Base-by-base conservation (phyloP, 345 rosid genomes). In the Erodium maritimum region DNA sequence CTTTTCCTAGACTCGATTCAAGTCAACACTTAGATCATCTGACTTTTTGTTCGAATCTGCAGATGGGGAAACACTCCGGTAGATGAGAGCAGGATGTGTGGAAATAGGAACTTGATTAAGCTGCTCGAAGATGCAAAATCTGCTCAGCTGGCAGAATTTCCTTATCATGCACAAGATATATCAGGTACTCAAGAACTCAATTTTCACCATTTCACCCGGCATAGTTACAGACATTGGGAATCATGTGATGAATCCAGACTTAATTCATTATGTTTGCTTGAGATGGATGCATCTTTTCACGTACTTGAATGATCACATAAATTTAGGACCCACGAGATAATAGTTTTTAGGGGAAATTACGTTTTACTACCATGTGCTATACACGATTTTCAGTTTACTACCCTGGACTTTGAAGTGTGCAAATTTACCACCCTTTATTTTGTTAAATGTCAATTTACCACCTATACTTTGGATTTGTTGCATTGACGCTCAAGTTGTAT, bases 41-140 rank as follows among this genome's bases (percentile, higher is more conserved):
- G 37, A 55, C 52, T 21, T 51, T 50, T 46, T 18, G 21, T 34
- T 53, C 29, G 54, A 52, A 19, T 69, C 20, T 63, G 55, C 65
- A 93, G 99, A 74, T 87, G 95, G 95, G 99, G 96, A 53, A 87
- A 80, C 60, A 82, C 86, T 25, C 96, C 97, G 3, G 62, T 89
- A 64, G 91, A 79, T 48, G 99, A 87, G 74, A 81, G 79, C 1
- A 72, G 77, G 60, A 71, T 69, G 65, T 79, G 83, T 18, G 96
- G 97, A 63, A 90, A 87, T 81, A 90, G 84, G 74, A 87, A 82
- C 21, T 70, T 94, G 76, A 84, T 90, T 65, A 80, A 69, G 71
- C 71, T 94, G 65, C 79, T 94, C 23, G 93, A 90, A 77, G 80
- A 79, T 50, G 80, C 85, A 20, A 84, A 81, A 71, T 61, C 67